Evolutionary conservation across 208 protist genomes (phyloP).

Genomic region (Wallacemonas sp.): DNA sequence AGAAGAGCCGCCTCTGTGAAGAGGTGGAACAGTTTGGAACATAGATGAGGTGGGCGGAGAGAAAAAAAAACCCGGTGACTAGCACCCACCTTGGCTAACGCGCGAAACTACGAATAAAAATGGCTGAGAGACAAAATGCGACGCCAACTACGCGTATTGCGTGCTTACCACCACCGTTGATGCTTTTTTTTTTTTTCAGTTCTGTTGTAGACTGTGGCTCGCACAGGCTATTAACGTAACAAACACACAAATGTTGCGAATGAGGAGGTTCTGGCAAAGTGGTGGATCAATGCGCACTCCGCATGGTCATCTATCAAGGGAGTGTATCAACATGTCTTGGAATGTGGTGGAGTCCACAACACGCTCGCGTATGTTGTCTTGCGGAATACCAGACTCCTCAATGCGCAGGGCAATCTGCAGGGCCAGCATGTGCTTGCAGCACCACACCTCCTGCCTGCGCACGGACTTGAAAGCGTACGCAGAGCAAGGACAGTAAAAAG

Average conservation of each 20-base stretch:
- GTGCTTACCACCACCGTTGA: too few relatives aligned
- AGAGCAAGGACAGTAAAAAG: slow-evolving; percentile 79
- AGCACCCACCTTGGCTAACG: too few relatives aligned
- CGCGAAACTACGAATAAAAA: too few relatives aligned
- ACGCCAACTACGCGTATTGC: too few relatives aligned
- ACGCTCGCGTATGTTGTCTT: slow-evolving; percentile 46
- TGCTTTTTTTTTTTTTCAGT: too few relatives aligned
- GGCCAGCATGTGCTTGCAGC: slow-evolving; percentile 86
- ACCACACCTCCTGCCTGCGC: slow-evolving; percentile 66
- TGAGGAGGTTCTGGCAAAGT: too few relatives aligned
- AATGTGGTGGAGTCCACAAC: slow-evolving; percentile 31
- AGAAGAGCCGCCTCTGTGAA: too few relatives aligned
- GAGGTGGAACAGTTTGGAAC: too few relatives aligned
- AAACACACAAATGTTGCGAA: too few relatives aligned
- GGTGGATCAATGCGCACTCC: background rate
- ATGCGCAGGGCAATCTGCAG: slow-evolving; percentile 64
- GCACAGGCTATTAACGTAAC: too few relatives aligned
- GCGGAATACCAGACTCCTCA: slow-evolving; percentile 47
- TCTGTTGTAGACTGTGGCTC: too few relatives aligned
- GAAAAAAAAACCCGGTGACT: slow-evolving; percentile 11
- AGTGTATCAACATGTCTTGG: slow-evolving; percentile 22
- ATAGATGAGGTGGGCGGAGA: background rate
- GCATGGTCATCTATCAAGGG: background rate
- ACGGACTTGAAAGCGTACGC: slow-evolving; percentile 80
- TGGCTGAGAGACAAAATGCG: too few relatives aligned